Conservation (phyloP, 2,329 filamentous ascomycete genomes). For the Xylariaceae sp. region DNA sequence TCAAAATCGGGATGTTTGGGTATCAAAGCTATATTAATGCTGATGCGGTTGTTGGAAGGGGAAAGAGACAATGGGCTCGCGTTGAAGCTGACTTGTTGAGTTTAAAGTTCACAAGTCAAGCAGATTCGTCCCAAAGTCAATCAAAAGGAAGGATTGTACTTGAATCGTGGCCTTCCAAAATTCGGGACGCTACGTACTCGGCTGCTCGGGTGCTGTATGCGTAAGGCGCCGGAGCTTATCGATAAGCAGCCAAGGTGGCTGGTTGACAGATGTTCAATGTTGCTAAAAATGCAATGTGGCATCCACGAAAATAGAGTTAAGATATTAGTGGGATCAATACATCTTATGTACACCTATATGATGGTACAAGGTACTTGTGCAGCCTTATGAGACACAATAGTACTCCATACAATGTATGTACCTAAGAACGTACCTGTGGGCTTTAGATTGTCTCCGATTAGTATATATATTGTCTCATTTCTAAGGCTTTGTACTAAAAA, state of each 20-base stretch:
- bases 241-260: slow-evolving; percentile 23
- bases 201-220: no score
- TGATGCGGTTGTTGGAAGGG: slow-evolving; percentile 2
- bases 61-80: slow-evolving; percentile 13
- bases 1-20: neutral
- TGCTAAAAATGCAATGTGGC: neutral
- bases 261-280: no score
- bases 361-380: no score
- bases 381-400: no score
- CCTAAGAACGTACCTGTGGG: no score
- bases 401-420: no score
- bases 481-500: no score
- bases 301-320: neutral
- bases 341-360: no score
- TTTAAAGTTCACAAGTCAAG: slow-evolving; percentile 14
- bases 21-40: slow-evolving; percentile 8
- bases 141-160: slow-evolving; percentile 15
- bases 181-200: slow-evolving; percentile 26
- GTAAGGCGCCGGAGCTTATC: slow-evolving; percentile 24
- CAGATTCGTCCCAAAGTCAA: slow-evolving; percentile 20
- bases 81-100: slow-evolving; percentile 20
- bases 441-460: no score
- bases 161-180: slow-evolving; percentile 37
- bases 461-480: no score
- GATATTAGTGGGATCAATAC: no score